phyloP scores from a whole-genome alignment of 1,139 yeast genomes.

The Saccharomycopsis crataegensis region DNA sequence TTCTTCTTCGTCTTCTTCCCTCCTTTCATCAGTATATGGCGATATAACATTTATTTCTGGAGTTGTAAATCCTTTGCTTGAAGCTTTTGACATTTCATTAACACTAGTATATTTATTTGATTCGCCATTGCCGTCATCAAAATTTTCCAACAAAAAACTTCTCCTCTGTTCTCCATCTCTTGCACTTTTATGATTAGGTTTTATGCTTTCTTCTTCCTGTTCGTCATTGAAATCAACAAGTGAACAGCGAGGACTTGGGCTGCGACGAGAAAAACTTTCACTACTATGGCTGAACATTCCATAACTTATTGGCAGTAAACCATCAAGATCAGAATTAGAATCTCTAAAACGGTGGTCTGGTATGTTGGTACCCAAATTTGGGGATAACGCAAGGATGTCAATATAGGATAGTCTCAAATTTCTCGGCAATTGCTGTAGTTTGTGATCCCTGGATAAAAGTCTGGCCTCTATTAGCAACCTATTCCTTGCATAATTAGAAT shows the following conservation, averaged over 20 bases:
- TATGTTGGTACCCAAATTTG: not conserved
- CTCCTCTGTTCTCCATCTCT: not conserved
- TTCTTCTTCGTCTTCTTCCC: not conserved
- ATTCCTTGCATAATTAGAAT: not conserved
- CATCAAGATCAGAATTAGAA: no score
- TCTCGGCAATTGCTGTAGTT: constrained; percentile 1
- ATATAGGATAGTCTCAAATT: not conserved
- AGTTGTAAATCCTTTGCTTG: no score
- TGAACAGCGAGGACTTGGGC: no score
- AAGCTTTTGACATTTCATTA: no score
- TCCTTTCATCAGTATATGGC: no score
- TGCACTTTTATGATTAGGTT: not conserved
- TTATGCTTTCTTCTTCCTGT: no score
- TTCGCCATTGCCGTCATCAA: not conserved
- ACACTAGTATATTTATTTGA: no score
- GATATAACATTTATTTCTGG: no score
- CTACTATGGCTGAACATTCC: no score
- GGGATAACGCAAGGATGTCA: not conserved
- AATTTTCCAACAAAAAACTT: not conserved
- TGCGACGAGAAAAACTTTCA: no score
- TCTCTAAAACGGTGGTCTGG: not conserved
- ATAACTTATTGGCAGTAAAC: no score
- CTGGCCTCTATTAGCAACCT: not conserved
- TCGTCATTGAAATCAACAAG: no score
- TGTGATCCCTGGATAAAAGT: not conserved